Conservation (phyloP, 495 filamentous ascomycete genomes). For the Cryomyces minteri region DNA sequence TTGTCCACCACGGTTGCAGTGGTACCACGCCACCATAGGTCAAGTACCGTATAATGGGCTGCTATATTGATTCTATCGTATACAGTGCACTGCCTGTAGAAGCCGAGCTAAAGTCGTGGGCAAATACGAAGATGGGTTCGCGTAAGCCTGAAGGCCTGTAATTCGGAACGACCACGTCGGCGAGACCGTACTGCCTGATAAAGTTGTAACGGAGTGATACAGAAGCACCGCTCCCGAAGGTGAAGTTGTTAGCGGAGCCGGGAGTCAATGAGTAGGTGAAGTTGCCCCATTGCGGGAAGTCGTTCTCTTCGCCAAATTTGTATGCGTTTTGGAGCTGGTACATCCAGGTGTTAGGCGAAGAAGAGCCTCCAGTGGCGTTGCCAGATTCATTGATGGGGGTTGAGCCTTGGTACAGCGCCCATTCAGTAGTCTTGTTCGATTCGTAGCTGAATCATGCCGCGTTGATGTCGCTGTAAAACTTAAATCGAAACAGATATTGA, state of each 20-base stretch:
- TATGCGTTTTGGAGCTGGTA: no score
- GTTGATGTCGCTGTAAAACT: constrained; percentile 15
- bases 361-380: no score
- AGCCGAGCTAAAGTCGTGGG: constrained; percentile 12
- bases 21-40: background rate
- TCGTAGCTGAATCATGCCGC: constrained; percentile 11
- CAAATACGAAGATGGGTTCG: constrained; percentile 14
- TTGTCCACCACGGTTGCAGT: constrained; percentile 1
- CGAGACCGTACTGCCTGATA: constrained; percentile 8
- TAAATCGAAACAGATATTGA: no score
- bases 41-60: constrained; percentile 20
- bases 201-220: constrained; percentile 9
- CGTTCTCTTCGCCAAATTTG: background rate
- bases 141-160: constrained; percentile 6
- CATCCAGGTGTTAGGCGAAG: no score
- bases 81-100: constrained; percentile 17
- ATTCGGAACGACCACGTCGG: constrained; percentile 10
- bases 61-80: constrained; percentile 21
- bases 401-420: constrained; percentile 2
- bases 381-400: background rate
- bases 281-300: constrained; percentile 9
- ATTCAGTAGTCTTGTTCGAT: constrained; percentile 9
- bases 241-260: constrained; percentile 5
- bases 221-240: constrained; percentile 11
- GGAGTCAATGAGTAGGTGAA: constrained; percentile 12